Evolutionary conservation across 1,284 basidiomycete species (phyloP), one percentile per base, ranked within the genome.

Genomic region (Flammula alnicola): DNA sequence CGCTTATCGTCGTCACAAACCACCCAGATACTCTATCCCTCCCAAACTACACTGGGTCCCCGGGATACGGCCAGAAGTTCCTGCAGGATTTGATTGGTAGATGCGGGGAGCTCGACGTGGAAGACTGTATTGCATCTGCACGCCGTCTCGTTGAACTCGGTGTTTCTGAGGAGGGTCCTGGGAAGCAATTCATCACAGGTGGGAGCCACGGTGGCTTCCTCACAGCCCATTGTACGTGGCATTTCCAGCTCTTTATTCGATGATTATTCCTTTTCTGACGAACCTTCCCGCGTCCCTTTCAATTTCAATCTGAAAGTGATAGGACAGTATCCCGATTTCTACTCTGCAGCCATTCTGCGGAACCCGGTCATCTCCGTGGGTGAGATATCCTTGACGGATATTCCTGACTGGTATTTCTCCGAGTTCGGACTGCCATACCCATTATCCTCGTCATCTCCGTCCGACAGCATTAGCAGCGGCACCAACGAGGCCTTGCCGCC

Each of bases 181-280:
- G 78, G 8, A 78, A 77, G 53, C 75, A 82, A 33, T 74, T 86
- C 37, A 60, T 88, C 3, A 70, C 66, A 26, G 89, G 89, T 2
- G 88, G 88, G 30, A 86, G 83, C 48, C 89, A 91, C 57, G 88
- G 88, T 1, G 88, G 88, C 1, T 91, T 88, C 64, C 70, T 88
- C n/a, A 62, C 75, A 7, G 79, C 74, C 0, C 86, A 89, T 58
- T 64, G 83, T 86, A 59, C 60, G 82, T 69, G 4, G 19, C 25
- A 3, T 12, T 23, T 22, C 47, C 7, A 29, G 10, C 12, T 27
- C 27, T 17, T 35, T 14, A n/a, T n/a, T n/a, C n/a, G n/a, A n/a
- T n/a, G n/a, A n/a, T n/a, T n/a, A n/a, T n/a, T n/a, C n/a, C n/a
- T n/a, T n/a, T n/a, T n/a, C n/a, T n/a, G n/a, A n/a, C n/a, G n/a